phyloP scores from a whole-genome alignment of 805 yeast genomes.

The Pichia phayaonensis region DNA sequence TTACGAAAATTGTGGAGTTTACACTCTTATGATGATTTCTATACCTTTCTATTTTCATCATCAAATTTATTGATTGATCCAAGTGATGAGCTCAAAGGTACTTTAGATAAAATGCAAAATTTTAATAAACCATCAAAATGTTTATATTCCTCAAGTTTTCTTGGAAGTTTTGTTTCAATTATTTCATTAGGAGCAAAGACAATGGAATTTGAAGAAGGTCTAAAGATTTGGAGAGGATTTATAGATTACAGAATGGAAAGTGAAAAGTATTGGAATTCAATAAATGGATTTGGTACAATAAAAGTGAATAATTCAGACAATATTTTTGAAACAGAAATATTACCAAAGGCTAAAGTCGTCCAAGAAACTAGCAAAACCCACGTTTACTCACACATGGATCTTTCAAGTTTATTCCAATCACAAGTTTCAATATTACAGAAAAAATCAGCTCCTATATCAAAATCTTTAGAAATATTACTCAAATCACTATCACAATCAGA shows the following conservation, averaged over 20 bases:
- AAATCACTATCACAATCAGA: constrained; percentile 41
- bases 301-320: not conserved
- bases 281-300: constrained; percentile 8
- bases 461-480: constrained; percentile 35
- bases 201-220: constrained; percentile 40
- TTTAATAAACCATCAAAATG: constrained; percentile 14
- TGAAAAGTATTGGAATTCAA: constrained; percentile 12
- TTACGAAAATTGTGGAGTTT: constrained; percentile 36
- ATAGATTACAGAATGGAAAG: constrained; percentile 29
- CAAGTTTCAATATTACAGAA: constrained; percentile 48
- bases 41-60: constrained; percentile 29
- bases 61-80: constrained; percentile 29
- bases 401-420: constrained; percentile 41
- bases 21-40: constrained; percentile 40
- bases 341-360: constrained; percentile 1
- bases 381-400: constrained; percentile 38
- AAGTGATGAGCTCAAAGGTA: not conserved
- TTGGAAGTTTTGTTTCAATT: constrained; percentile 39
- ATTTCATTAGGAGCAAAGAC: constrained; percentile 35
- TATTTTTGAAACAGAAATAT: constrained; percentile 6
- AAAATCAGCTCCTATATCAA: constrained; percentile 44
- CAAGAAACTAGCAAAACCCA: not conserved
- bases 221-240: constrained; percentile 36
- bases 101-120: constrained; percentile 15
- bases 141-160: constrained; percentile 33